Evolutionary conservation across 495 filamentous ascomycete species (phyloP).

Genomic region (Apiosordaria backusii): DNA sequence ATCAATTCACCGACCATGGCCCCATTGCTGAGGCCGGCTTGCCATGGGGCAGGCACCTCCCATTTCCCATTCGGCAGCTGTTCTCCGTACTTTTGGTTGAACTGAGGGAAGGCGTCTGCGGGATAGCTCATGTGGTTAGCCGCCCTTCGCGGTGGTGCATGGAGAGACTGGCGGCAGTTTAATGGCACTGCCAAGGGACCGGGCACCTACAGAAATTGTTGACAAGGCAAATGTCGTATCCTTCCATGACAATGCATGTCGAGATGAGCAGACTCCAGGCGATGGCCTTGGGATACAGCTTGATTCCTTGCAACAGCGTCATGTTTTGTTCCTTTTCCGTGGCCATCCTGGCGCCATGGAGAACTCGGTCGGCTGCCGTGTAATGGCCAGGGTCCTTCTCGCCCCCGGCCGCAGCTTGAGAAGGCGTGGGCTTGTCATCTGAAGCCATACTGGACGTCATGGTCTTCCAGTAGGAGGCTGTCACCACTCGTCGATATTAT

Average conservation of each 20-base stretch:
- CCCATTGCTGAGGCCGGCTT: slow-evolving; percentile 68
- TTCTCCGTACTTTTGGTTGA: slow-evolving; percentile 68
- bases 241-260: slow-evolving; percentile 63
- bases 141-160: not conserved
- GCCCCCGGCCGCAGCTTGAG: slow-evolving; percentile 11
- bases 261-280: slow-evolving; percentile 60
- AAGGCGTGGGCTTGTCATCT: not conserved
- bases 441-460: slow-evolving; percentile 21
- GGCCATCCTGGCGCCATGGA: slow-evolving; percentile 44
- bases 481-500: no score
- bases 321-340: slow-evolving; percentile 54
- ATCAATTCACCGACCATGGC: slow-evolving; percentile 64
- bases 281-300: slow-evolving; percentile 54
- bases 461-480: not conserved
- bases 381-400: not conserved
- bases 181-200: no score
- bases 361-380: slow-evolving; percentile 38
- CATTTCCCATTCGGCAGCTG: slow-evolving; percentile 47
- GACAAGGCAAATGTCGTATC: slow-evolving; percentile 58
- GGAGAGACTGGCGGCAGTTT: no score
- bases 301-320: slow-evolving; percentile 51
- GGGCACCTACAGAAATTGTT: slow-evolving; percentile 50
- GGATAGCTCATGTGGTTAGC: not conserved
- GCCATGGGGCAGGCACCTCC: slow-evolving; percentile 70
- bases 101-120: slow-evolving; percentile 52